Evolutionary conservation across 257 asterid species (phyloP), one percentile per base, ranked within the genome.

Genomic region (Solanum clarkiae): DNA sequence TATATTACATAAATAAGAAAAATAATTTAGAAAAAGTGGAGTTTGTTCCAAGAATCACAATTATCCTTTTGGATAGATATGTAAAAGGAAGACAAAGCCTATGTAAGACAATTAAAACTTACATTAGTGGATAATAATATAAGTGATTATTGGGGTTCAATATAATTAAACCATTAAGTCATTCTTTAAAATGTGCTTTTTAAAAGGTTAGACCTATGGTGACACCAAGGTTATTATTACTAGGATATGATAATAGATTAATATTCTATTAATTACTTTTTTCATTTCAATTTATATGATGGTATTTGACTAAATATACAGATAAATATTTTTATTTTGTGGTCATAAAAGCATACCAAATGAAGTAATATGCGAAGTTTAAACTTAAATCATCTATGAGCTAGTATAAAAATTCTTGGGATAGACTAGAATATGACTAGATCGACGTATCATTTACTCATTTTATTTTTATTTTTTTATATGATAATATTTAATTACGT

Each of bases 11-110:
- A 12, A 13, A 4, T 68, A 29, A 36, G 15, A 69, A 36, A 13
- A 36, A 13, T 12, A 22, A 47, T 22, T 74, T 4, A 47, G 63
- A 49, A 51, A 82, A 90, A 84, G 79, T 57, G 40, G 84, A 47
- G 83, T 84, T 44, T 49, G 51, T 5, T 24, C 82, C 56, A 55
- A 63, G 72, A 82, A 69, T 88, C 80, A 85, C 87, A 81, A 88
- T 65, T 87, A 85, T 80, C 84, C 84, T 86, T 86, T 88, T 88
- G 93, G 88, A 86, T 65, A 74, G 57, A 79, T 82, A 40, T 86
- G 91, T 85, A 83, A 87, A 90, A 85, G 89, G 87, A 80, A 82
- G 84, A 84, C 85, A 84, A 66, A 42, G 53, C 82, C 75, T 57
- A 86, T 81, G 66, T 80, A 87, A 65, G 86, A 85, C 87, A 81